These are phyloP conservation scores for Aciculoconidium aculeatum DNA, from an alignment of 805 yeast genomes.

Conservation along the genomic window DNA sequence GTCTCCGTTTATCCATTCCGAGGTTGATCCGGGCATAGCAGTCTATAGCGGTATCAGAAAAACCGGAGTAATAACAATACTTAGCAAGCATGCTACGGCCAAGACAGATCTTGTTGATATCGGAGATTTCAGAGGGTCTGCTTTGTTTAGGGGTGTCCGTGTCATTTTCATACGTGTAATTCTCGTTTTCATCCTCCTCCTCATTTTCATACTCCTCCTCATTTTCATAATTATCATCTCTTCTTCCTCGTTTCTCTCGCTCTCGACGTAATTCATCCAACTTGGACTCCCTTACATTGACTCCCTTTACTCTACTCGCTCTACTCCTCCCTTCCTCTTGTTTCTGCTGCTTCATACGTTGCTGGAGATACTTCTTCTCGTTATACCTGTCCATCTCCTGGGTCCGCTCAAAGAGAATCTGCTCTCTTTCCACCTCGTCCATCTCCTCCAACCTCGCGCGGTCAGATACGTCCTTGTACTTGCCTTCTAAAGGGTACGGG, in stretches of 20 bases:
- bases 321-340: slow-evolving; percentile 15
- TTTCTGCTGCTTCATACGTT: slow-evolving; percentile 64
- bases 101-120: slow-evolving; percentile 66
- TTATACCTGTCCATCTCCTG: slow-evolving; percentile 86
- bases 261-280: slow-evolving; percentile 66
- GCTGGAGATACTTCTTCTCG: slow-evolving; percentile 77
- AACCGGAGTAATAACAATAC: slow-evolving; percentile 77
- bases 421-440: slow-evolving; percentile 93
- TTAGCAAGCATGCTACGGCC: slow-evolving; percentile 74
- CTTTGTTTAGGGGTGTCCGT: slow-evolving; percentile 15
- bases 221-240: slow-evolving; percentile 19
- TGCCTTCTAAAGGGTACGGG: slow-evolving; percentile 93
- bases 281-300: slow-evolving; percentile 31
- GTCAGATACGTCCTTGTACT: slow-evolving; percentile 79
- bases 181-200: slow-evolving; percentile 31
- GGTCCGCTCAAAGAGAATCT: slow-evolving; percentile 82
- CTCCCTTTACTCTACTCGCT: slow-evolving; percentile 23
- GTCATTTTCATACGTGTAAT: too few relatives aligned
- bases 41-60: slow-evolving; percentile 62
- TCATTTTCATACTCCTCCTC: slow-evolving; percentile 30
- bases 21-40: slow-evolving; percentile 81
- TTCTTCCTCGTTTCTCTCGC: slow-evolving; percentile 57
- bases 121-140: slow-evolving; percentile 38
- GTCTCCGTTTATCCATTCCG: slow-evolving; percentile 59
- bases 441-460: slow-evolving; percentile 56